Conservation (phyloP, 2,329 filamentous ascomycete species). For the Fusarium hostae region DNA sequence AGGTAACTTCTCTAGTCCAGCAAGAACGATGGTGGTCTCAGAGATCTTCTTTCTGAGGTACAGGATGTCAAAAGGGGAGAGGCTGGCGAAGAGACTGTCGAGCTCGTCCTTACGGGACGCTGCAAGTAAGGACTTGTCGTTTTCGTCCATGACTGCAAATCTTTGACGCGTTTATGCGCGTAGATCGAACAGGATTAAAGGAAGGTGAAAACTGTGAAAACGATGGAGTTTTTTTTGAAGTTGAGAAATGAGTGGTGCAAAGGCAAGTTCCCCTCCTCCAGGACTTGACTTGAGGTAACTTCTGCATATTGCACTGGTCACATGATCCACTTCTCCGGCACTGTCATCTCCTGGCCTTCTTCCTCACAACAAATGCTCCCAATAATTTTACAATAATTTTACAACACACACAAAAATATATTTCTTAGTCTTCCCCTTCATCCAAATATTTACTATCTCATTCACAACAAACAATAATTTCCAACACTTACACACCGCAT, state of each 20-base stretch:
- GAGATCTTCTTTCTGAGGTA: neutral
- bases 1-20: fast-evolving
- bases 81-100: neutral
- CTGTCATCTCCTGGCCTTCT: neutral
- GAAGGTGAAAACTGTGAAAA: neutral
- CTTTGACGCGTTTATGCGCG: neutral
- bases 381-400: neutral
- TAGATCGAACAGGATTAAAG: neutral
- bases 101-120: neutral
- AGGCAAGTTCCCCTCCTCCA: neutral
- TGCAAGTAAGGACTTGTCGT: neutral
- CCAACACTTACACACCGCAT: neutral
- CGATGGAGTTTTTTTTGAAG: neutral
- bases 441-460: neutral
- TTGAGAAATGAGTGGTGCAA: neutral
- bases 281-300: neutral
- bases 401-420: neutral
- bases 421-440: neutral
- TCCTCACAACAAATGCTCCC: neutral
- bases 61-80: neutral
- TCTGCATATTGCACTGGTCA: neutral
- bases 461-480: neutral
- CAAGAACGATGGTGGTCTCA: neutral
- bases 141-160: neutral
- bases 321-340: neutral